Base-by-base conservation (phyloP, 1,284 basidiomycete species). In the Moesziomyces sp. region DNA sequence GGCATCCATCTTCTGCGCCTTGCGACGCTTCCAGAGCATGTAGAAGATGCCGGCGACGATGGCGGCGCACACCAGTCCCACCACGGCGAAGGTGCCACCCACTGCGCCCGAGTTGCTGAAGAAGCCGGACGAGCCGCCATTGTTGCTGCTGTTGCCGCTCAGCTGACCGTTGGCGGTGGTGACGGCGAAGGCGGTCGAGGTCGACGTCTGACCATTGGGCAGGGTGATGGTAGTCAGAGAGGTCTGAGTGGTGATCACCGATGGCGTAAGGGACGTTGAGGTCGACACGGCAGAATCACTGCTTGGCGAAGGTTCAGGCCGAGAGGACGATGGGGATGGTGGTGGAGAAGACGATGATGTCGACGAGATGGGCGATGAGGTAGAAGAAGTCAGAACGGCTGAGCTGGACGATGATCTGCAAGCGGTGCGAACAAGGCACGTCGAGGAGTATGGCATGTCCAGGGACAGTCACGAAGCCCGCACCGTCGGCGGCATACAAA, bases 1-100 rank as follows among this genome's bases (percentile, higher is more conserved):
- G 40, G 80, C 80, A 53, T 84, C 82, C 82, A 84, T 84, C 49
- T 71, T 77, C 69, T 82, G 76, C 16, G 76, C 72, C 58, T 79
- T 78, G 26, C 76, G 67, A 9, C 81, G 68, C 52, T 76, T 76
- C 55, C 68, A 78, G 26, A 83, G 65, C 62, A 81, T 59, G 72
- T 79, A 84, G 52, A 72, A 72, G 28, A 81, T 48, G 14, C 56
- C 77, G 16, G 68, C 75, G 18, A 84, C 26, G 6, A 83, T 55
- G 10, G 61, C 72, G 30, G 67, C 69, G 21, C 66, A 74, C 23
- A 83, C 80, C 19, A 84, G 71, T 44, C 79, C 82, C 28, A 84
- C 82, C 13, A 76, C 82, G 38, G 82, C 81, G 53, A 84, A 84
- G 5, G 79, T 81, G 18, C 82, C 82, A 30, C 81, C 82, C 11